Evolutionary conservation across 495 filamentous ascomycete genomes (phyloP).

Genomic region (Cladorrhinum samala): DNA sequence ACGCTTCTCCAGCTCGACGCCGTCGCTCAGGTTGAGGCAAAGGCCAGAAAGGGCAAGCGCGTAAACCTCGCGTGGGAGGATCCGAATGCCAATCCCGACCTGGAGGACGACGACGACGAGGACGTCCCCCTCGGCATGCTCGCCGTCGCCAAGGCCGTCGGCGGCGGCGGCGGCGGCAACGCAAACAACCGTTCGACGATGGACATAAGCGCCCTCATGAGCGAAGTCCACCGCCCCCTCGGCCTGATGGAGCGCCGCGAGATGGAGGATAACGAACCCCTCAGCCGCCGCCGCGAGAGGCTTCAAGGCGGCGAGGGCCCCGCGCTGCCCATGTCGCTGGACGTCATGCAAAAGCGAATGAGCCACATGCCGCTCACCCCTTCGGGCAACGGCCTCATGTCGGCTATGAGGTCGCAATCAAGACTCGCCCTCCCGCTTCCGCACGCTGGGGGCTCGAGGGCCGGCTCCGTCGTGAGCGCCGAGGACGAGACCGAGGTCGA

Average conservation of each 20-base stretch:
- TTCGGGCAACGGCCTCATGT: conserved; percentile 2
- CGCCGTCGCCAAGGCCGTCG: conserved; percentile 54
- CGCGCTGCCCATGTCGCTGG: conserved; percentile 16
- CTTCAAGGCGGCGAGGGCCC: conserved; percentile 52
- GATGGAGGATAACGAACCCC: conserved; percentile 85
- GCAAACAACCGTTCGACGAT: conserved; percentile 26
- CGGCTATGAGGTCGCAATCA: conserved; percentile 21
- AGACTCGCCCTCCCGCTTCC: conserved; percentile 18
- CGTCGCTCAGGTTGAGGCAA: conserved; percentile 79
- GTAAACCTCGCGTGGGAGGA: conserved; percentile 90
- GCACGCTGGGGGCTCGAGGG: conserved; percentile 3
- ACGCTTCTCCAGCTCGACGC: conserved; percentile 88
- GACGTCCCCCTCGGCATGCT: conserved; percentile 85
- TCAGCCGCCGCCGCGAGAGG: conserved; percentile 72
- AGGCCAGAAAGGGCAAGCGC: conserved; percentile 63
- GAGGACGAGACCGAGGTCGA: conserved; percentile 51
- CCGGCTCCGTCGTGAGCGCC: conserved; percentile 10
- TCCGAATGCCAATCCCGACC: conserved; percentile 37
- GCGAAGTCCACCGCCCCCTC: conserved; percentile 56
- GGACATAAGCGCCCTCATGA: conserved; percentile 46
- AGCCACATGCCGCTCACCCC: conserved; percentile 35
- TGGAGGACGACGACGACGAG: conserved; percentile 52
- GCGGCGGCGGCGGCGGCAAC: conserved; percentile 17
- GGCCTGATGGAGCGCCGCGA: conserved; percentile 81
- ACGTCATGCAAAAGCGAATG: conserved; percentile 32